Conservation (phyloP, 495 filamentous ascomycete genomes). For the Arthonia radiata region DNA sequence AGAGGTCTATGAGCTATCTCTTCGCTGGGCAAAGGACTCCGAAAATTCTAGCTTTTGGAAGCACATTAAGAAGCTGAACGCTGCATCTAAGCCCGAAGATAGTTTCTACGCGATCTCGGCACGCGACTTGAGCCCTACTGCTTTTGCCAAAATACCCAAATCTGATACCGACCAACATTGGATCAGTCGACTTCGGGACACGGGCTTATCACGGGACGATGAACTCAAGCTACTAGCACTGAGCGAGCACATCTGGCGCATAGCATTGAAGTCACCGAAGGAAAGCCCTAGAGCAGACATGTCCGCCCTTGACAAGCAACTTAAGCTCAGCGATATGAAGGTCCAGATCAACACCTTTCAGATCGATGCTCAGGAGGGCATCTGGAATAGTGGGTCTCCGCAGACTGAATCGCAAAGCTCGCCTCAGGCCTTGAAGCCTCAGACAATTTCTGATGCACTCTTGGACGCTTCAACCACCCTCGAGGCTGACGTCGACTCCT, state of each 20-base stretch:
- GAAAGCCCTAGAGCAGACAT: constrained; percentile 17
- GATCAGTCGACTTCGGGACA: constrained; percentile 57
- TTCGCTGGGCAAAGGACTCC: constrained; percentile 61
- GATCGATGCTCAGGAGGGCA: too few species aligned
- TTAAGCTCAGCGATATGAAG: too few species aligned
- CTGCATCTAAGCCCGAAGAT: constrained; percentile 26
- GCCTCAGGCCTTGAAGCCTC: constrained; percentile 28
- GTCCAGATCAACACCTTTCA: too few species aligned
- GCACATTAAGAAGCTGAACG: constrained; percentile 33
- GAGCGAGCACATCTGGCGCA: constrained; percentile 76
- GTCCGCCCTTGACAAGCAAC: too few species aligned
- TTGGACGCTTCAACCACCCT: constrained; percentile 56
- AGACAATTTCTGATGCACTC: constrained; percentile 74
- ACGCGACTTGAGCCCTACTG: constrained; percentile 18
- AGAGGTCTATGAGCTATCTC: constrained; percentile 56
- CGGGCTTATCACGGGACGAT: constrained; percentile 63
- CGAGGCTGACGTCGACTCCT: too few species aligned
- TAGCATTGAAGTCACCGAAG: constrained; percentile 41
- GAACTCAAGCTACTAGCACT: constrained; percentile 75
- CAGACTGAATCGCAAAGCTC: too few species aligned
- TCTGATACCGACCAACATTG: constrained; percentile 97
- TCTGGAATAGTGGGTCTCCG: too few species aligned
- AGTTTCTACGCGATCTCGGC: constrained; percentile 20
- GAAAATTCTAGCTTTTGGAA: constrained; percentile 76
- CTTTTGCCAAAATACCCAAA: constrained; percentile 27